A percentile compares a stretch with the other conserved stretches of the same genome.
phyloP scores from a whole-genome alignment of 805 yeast species.

The Candida nitratophila region DNA sequence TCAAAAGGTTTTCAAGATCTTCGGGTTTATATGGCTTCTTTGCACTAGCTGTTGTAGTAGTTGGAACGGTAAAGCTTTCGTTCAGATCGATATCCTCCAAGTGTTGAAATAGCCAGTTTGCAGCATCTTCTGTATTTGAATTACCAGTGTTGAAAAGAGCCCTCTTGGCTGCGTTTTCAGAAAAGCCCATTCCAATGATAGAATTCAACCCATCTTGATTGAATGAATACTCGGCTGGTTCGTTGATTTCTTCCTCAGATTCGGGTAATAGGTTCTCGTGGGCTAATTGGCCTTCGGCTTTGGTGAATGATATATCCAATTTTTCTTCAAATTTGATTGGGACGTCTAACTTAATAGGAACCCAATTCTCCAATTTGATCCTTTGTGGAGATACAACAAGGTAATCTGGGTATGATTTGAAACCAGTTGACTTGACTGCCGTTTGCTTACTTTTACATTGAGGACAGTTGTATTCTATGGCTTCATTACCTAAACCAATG shows the following conservation, averaged over 20 bases:
- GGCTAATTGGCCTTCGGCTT: constrained; percentile 33
- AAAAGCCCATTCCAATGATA: constrained; percentile 83
- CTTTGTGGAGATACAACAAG: constrained; percentile 71
- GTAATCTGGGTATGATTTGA: constrained; percentile 62
- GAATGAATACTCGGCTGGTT: constrained; percentile 36
- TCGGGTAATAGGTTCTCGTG: constrained; percentile 35
- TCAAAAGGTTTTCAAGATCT: constrained; percentile 39
- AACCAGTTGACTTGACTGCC: constrained; percentile 38
- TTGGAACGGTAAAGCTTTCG: constrained; percentile 40
- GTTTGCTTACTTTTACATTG: constrained; percentile 33
- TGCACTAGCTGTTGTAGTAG: constrained; percentile 1
- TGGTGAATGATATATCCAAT: constrained; percentile 37
- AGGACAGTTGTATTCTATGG: constrained; percentile 58
- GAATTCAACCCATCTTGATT: constrained; percentile 46
- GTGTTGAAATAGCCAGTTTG: constrained; percentile 86
- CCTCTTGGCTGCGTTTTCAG: constrained; percentile 52
- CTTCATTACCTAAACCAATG: constrained; percentile 39
- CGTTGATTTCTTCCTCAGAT: constrained; percentile 20
- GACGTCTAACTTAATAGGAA: constrained; percentile 72
- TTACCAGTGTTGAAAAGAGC: constrained; percentile 76
- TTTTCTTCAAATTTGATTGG: constrained; percentile 45
- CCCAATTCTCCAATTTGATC: constrained; percentile 83
- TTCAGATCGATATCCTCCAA: constrained; percentile 82
- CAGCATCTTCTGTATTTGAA: constrained; percentile 55
- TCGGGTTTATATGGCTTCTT: constrained; percentile 25